Conservation (phyloP, 2,329 filamentous ascomycete species). For the Pseudogymnoascus sp. region DNA sequence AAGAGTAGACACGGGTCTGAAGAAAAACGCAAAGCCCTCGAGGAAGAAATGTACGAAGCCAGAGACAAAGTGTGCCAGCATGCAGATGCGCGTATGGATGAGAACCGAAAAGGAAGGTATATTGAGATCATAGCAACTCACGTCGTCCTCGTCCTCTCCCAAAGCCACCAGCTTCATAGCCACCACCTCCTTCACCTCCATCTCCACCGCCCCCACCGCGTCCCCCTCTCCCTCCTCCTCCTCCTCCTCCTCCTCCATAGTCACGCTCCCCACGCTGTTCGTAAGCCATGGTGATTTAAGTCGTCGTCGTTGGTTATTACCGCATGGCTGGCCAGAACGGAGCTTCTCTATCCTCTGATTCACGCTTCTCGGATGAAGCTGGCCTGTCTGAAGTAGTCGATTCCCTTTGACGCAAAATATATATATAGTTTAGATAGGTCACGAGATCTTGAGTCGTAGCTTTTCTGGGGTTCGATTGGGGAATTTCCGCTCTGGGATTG, state of each 20-base stretch:
- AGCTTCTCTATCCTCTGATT: neutral
- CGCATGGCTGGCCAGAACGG: neutral
- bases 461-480: neutral
- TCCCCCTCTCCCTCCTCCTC: slow-evolving; percentile 17
- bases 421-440: neutral
- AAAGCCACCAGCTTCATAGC: slow-evolving; percentile 34
- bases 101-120: neutral
- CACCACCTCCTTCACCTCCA: slow-evolving; percentile 17
- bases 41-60: neutral
- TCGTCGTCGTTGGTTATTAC: neutral
- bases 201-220: slow-evolving; percentile 17
- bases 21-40: neutral
- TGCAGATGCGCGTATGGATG: neutral
- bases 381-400: neutral
- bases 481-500: neutral
- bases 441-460: neutral
- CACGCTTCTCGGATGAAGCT: neutral
- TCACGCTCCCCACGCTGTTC: slow-evolving; percentile 44
- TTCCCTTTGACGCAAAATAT: neutral
- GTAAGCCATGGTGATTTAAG: slow-evolving; percentile 36
- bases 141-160: slow-evolving; percentile 43
- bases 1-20: neutral
- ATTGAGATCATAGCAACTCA: slow-evolving; percentile 30
- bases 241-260: slow-evolving; percentile 16
- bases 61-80: neutral